phyloP scores from a whole-genome alignment of 2,329 filamentous ascomycete species.

The Botrytis squamosa region DNA sequence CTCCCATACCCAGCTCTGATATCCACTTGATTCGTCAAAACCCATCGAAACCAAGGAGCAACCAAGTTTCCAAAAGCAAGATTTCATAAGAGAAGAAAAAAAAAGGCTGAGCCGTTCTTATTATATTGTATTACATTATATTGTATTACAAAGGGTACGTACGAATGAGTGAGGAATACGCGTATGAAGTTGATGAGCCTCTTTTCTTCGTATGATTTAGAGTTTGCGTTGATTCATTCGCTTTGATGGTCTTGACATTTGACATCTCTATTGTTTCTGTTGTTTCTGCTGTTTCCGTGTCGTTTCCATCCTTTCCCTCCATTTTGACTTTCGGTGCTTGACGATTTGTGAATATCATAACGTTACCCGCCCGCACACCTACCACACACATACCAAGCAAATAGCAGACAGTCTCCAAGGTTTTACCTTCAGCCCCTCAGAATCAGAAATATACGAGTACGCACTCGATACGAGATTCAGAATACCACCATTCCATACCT shows the following conservation, averaged over 20 bases:
- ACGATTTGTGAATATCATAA: background rate
- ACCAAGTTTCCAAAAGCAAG: background rate
- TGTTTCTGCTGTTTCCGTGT: too few species aligned
- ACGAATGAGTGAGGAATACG: background rate
- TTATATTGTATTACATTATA: background rate
- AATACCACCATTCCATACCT: background rate
- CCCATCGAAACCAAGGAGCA: background rate
- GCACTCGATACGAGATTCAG: background rate
- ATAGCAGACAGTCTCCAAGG: background rate
- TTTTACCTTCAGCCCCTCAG: conserved; percentile 4
- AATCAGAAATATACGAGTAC: background rate
- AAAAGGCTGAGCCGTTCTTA: background rate
- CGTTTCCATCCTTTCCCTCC: too few species aligned
- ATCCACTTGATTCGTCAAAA: background rate
- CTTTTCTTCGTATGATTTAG: background rate
- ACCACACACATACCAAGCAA: background rate
- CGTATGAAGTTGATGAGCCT: conserved; percentile 14
- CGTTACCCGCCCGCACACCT: background rate
- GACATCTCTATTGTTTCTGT: background rate
- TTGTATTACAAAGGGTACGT: background rate
- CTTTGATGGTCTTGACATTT: background rate
- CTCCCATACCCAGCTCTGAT: too few species aligned
- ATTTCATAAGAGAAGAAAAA: background rate
- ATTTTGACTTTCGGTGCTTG: background rate
- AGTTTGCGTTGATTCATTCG: background rate